phyloP scores from a whole-genome alignment of 805 yeast genomes.

The Ogataea kodamae region DNA sequence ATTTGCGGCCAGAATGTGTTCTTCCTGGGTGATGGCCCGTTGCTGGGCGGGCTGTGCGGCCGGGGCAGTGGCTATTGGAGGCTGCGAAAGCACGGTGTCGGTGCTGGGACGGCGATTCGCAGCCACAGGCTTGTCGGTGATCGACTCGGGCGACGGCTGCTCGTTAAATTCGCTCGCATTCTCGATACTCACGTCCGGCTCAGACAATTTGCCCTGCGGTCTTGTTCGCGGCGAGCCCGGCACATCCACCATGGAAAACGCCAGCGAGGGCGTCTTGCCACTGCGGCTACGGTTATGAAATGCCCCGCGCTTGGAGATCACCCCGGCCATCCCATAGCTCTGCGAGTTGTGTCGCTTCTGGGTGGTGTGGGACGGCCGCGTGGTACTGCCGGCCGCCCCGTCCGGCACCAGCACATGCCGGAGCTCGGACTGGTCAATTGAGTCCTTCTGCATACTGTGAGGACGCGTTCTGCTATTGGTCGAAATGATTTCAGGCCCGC shows the following conservation, averaged over 20 bases:
- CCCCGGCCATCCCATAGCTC: constrained; percentile 22
- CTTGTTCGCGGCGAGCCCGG: constrained; percentile 27
- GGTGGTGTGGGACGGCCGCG: constrained; percentile 16
- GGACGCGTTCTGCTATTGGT: no score
- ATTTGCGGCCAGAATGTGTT: constrained; percentile 63
- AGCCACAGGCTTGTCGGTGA: constrained; percentile 17
- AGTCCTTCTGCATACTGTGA: constrained; percentile 7
- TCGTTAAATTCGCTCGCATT: constrained; percentile 27
- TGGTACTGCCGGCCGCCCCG: constrained; percentile 6
- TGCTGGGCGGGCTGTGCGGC: constrained; percentile 18
- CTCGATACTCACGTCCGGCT: constrained; percentile 26
- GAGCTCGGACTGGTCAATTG: constrained; percentile 2
- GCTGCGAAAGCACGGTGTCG: constrained; percentile 25
- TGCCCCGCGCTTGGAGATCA: constrained; percentile 26
- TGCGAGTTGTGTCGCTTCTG: constrained; percentile 33
- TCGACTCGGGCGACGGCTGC: constrained; percentile 25
- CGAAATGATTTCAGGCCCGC: no score
- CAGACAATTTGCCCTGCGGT: constrained; percentile 18
- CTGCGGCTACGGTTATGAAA: constrained; percentile 8
- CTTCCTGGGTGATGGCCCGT: constrained; percentile 46
- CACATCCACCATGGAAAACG: constrained; percentile 19
- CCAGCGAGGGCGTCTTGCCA: constrained; percentile 23
- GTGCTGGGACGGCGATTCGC: constrained; percentile 26
- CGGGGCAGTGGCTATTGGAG: no score
- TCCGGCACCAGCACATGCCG: constrained; percentile 3